Evolutionary conservation across 495 filamentous ascomycete species (phyloP), one percentile per base, ranked within the genome.

Genomic region (Aspergillus incahuasiensis): DNA sequence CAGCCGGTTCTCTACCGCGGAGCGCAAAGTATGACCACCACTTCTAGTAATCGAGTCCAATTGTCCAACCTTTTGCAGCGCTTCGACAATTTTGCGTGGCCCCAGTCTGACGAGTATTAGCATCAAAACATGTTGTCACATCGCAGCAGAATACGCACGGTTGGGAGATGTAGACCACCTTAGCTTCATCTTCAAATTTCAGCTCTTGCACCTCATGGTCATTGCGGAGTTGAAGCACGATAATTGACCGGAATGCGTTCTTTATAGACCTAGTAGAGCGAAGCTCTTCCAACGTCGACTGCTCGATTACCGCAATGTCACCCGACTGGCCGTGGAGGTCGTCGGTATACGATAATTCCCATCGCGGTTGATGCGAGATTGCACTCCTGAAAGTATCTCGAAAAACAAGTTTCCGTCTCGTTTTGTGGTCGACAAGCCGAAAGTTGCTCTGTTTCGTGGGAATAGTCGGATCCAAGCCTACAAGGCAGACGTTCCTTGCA

Each of bases 361-460:
- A 74, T 0, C 65, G 61, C 11, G 59, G 51, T 11, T 65, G 58
- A 9, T 63, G 63, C 47, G 66, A 59, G 34, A 73, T 54, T 1
- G 72, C 54, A 22, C 68, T 65, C 7, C 66, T 67, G 12, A 74
- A 41, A 8, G 65, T 61, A n/a, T 68, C 63, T 32, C 66, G 64
- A 1, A 72, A 66, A 0, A 65, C 66, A 5, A 73, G 52, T 46
- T 68, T 73, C 38, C 73, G 68, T 34, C 70, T 73, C 0, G 58
- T 59, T 21, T 75, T 67, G 0, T 58, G 49, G 11, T 55, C 63
- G 9, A 70, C 40, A 5, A 67, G 56, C 8, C 67, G 68, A 6
- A 55, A 61, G 5, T 64, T 66, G 0, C 61, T 41, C 32, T 67
- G 63, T 16, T 58, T 63, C 18, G 72, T 48, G 40, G 68, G 63